phyloP scores from a whole-genome alignment of 2,329 filamentous ascomycete genomes.

The Kalmusia sp. region DNA sequence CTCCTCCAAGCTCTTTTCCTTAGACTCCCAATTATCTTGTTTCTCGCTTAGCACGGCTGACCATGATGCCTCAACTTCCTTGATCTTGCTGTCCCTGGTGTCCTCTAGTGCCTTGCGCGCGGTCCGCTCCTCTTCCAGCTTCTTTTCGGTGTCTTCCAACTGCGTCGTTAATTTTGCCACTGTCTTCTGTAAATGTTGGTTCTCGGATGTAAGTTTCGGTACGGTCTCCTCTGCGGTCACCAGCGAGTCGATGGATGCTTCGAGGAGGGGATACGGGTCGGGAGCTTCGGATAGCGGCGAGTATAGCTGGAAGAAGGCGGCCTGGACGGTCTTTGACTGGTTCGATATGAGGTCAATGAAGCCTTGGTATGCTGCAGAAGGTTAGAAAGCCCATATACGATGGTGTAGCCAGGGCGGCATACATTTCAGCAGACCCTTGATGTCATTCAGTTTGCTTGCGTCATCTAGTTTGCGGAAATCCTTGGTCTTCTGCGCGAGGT shows the following conservation, averaged over 20 bases:
- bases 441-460: conserved; percentile 81
- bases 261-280: conserved; percentile 93
- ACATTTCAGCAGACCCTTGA: conserved; percentile 91
- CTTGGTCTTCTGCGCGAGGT: conserved; percentile 98
- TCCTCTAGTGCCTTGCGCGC: conserved; percentile 78
- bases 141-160: conserved; percentile 81
- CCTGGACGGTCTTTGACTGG: conserved; percentile 93
- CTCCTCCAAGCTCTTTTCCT: conserved; percentile 88
- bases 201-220: conserved; percentile 87
- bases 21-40: conserved; percentile 93
- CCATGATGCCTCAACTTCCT: conserved; percentile 91
- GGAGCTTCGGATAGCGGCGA: conserved; percentile 93
- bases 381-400: conserved; percentile 20
- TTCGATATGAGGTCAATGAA: conserved; percentile 97
- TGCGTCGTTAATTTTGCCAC: conserved; percentile 78
- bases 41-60: conserved; percentile 89
- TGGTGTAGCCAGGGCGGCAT: conserved; percentile 13
- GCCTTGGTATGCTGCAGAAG: conserved; percentile 82
- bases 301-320: conserved; percentile 91
- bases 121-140: conserved; percentile 78
- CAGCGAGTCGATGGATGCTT: conserved; percentile 94
- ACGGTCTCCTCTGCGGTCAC: conserved; percentile 91
- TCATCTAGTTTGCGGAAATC: conserved; percentile 96
- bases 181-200: conserved; percentile 81
- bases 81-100: conserved; percentile 78